Conservation (phyloP, 2,329 filamentous ascomycete genomes). For the Cyanodermella asteris region DNA sequence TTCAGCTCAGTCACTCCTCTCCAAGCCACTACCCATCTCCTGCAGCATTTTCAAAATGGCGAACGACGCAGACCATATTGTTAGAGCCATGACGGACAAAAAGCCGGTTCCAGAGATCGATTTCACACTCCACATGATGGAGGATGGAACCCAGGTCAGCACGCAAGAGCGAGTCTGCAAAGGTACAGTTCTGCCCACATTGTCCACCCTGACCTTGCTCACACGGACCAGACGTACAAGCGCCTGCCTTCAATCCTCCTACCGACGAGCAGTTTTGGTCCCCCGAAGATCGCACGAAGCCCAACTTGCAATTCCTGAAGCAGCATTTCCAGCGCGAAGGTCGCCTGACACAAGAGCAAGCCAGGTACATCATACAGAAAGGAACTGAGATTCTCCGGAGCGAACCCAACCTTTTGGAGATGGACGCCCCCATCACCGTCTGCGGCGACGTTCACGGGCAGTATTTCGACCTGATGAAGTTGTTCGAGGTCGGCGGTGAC, state of each 20-base stretch:
- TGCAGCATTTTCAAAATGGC: no score
- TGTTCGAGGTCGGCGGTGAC: conserved; percentile 95
- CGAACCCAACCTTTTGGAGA: conserved; percentile 92
- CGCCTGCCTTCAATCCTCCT: conserved; percentile 78
- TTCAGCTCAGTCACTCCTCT: no score
- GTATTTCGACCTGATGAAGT: conserved; percentile 98
- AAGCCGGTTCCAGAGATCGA: conserved; percentile 93
- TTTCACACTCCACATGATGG: conserved; percentile 96
- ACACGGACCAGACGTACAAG: conserved; percentile 64
- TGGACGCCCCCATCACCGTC: conserved; percentile 97
- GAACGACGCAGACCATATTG: conserved; percentile 50
- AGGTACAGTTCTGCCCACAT: conserved; percentile 37
- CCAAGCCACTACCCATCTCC: no score
- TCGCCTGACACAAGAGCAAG: conserved; percentile 89
- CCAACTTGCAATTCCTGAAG: conserved; percentile 84
- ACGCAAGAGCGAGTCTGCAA: conserved; percentile 94
- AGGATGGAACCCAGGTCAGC: conserved; percentile 87
- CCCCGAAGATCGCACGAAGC: conserved; percentile 65
- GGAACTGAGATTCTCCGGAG: conserved; percentile 71
- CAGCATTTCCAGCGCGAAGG: conserved; percentile 97
- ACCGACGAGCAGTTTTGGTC: conserved; percentile 90
- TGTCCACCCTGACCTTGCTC: neutral
- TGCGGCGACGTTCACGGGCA: conserved; percentile 97
- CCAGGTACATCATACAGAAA: conserved; percentile 77
- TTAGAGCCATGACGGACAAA: conserved; percentile 85